Conservation (phyloP, 1,284 basidiomycete genomes). For the Rhodotorula sp. region DNA sequence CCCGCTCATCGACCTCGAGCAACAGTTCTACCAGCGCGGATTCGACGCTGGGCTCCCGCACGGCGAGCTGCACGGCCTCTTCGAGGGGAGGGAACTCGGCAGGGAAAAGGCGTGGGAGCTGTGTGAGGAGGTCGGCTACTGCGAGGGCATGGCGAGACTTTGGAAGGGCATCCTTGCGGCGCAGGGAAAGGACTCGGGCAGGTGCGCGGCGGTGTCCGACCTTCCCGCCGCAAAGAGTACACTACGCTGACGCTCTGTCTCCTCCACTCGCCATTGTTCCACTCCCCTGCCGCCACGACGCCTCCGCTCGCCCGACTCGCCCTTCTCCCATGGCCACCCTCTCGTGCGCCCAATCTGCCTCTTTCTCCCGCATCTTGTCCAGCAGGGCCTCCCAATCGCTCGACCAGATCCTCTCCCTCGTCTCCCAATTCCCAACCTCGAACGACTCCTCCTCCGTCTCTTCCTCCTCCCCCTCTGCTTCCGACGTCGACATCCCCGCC, state of each 20-base stretch:
- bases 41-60: constrained; percentile 67
- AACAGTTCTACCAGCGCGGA: constrained; percentile 11
- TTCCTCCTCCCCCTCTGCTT: constrained; percentile 46
- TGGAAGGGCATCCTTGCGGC: constrained; percentile 57
- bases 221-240: too few species aligned
- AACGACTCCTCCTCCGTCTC: constrained; percentile 58
- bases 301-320: too few species aligned
- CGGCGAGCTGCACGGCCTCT: constrained; percentile 81
- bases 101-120: constrained; percentile 89
- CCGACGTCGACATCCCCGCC: constrained; percentile 66
- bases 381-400: constrained; percentile 62
- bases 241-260: too few species aligned
- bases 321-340: too few species aligned
- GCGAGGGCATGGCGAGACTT: constrained; percentile 74
- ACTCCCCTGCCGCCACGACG: too few species aligned
- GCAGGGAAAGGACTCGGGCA: constrained; percentile 44
- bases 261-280: too few species aligned
- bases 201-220: constrained; percentile 36
- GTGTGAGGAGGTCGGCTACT: constrained; percentile 95
- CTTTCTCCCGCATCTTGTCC: neutral
- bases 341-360: neutral
- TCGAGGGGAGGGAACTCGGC: constrained; percentile 88
- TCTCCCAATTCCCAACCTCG: constrained; percentile 68
- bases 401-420: constrained; percentile 65
- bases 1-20: constrained; percentile 17